These are phyloP conservation scores for Suillus fuscotomentosus DNA, from an alignment of 768 basidiomycete species.

Conservation along the genomic window DNA sequence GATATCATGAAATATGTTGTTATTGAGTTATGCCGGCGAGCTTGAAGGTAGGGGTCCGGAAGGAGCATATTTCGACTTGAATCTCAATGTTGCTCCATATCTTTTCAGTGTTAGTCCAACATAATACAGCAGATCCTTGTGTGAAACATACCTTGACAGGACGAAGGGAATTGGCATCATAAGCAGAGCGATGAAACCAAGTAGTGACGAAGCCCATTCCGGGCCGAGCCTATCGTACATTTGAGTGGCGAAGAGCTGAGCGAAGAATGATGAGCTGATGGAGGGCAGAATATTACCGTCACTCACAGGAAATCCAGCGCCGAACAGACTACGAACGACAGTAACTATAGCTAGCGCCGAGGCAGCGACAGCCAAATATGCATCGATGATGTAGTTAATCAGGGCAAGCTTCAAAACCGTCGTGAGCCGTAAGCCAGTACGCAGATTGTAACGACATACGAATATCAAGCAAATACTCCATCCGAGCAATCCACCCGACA, in stretches of 20 bases:
- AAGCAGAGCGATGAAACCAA: slow-evolving; percentile 49
- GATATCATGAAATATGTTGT: too few species aligned
- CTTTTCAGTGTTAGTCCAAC: background rate
- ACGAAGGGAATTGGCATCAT: slow-evolving; percentile 55
- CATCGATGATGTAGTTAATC: slow-evolving; percentile 63
- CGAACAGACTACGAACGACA: slow-evolving; percentile 52
- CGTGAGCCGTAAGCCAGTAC: slow-evolving; percentile 1
- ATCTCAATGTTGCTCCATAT: slow-evolving; percentile 43
- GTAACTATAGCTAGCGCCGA: slow-evolving; percentile 56
- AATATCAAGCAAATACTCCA: slow-evolving; percentile 55
- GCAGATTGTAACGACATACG: slow-evolving; percentile 33
- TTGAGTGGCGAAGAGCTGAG: slow-evolving; percentile 48
- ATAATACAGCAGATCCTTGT: background rate
- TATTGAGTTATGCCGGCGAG: slow-evolving; percentile 7
- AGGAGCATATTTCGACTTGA: slow-evolving; percentile 43
- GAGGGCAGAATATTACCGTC: background rate
- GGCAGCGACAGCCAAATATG: slow-evolving; percentile 53
- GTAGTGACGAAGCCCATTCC: slow-evolving; percentile 57
- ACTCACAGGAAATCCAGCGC: slow-evolving; percentile 44
- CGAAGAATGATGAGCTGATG: slow-evolving; percentile 5
- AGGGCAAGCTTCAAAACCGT: slow-evolving; percentile 41
- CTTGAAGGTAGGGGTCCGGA: slow-evolving; percentile 11
- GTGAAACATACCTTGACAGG: slow-evolving; percentile 25
- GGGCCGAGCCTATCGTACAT: slow-evolving; percentile 52
- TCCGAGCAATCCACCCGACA: slow-evolving; percentile 49